phyloP scores from a whole-genome alignment of 1,284 basidiomycete genomes.

The Meripilus lineatus region DNA sequence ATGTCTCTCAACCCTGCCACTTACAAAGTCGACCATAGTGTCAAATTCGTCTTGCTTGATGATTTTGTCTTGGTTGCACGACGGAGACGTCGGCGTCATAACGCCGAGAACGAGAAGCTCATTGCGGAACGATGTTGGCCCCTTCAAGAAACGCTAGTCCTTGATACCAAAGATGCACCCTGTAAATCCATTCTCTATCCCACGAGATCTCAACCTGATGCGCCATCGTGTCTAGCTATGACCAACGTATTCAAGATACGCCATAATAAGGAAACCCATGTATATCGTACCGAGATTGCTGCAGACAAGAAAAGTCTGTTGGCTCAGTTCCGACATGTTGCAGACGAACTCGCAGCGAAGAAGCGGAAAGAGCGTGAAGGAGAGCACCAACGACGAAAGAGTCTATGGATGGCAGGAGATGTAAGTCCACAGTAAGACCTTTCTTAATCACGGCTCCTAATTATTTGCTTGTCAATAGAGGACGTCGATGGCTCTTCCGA shows the following conservation, averaged over 20 bases:
- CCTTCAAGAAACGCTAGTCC: slow-evolving; percentile 86
- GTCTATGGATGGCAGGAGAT: slow-evolving; percentile 63
- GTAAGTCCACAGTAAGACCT: slow-evolving; percentile 34
- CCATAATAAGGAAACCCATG: slow-evolving; percentile 89
- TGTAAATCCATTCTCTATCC: slow-evolving; percentile 42
- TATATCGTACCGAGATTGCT: slow-evolving; percentile 81
- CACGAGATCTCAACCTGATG: too few species aligned
- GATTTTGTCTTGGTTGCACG: slow-evolving; percentile 89
- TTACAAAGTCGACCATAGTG: slow-evolving; percentile 86
- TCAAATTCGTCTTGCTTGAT: slow-evolving; percentile 88
- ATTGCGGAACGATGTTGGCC: slow-evolving; percentile 94
- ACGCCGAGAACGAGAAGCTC: slow-evolving; percentile 53
- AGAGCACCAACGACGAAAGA: slow-evolving; percentile 84
- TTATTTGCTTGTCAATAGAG: too few species aligned
- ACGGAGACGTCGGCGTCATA: slow-evolving; percentile 44
- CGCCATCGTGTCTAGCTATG: too few species aligned
- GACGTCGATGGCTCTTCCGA: slow-evolving; percentile 19
- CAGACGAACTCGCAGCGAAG: slow-evolving; percentile 86
- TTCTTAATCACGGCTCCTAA: background rate
- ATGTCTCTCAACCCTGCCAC: slow-evolving; percentile 90
- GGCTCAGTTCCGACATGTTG: slow-evolving; percentile 84
- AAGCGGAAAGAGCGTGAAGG: slow-evolving; percentile 89
- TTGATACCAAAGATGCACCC: slow-evolving; percentile 93
- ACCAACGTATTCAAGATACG: slow-evolving; percentile 96
- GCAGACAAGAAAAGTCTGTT: slow-evolving; percentile 87